Evolutionary conservation across 345 rosid species (phyloP), one percentile per base, ranked within the genome.

Genomic region (Citrus sp.): DNA sequence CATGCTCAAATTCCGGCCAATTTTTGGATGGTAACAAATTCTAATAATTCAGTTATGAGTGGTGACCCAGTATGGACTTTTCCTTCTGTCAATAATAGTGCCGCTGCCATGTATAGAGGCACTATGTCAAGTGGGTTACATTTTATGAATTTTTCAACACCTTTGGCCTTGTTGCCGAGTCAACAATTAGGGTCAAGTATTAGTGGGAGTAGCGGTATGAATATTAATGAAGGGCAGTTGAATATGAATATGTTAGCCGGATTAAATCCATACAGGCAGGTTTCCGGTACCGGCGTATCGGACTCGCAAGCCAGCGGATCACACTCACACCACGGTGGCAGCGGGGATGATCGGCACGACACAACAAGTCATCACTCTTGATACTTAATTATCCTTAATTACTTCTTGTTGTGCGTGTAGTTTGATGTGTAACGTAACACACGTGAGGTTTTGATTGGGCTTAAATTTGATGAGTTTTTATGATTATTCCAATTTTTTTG

Each of bases 61-160:
- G 95, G 95, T 18, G 98, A 93, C 83, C 97, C 99, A 3, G 78
- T 91, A 58, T 95, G 99, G 99, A 90, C 98, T 64, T 91, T 93
- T 77, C 96, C 98, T 6, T 81, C 98, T 0, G 91, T 88, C 2
- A 91, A 88, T 71, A 93, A 92, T 13, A 91, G 89, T 63, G 89
- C 83, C 59, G 88, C 83, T 76, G 82, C 90, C 51, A 46, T 46
- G 83, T 95, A 95, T 70, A 86, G 98, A 72, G 87, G 98, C 58
- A 84, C 86, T 72, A 88, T 89, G 86, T 88, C 97, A 1, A 92
- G 95, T 76, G 99, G 96, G 21, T 88, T 95, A 46, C 98, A 95
- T 88, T 92, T 93, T 76, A 95, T 95, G 99, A 95, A 95, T 78
- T 95, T 93, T 71, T 91, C 98, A 6, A 82, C 95, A 0, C 98